These are phyloP conservation scores for Coemansia sp. DNA, from an alignment of 192 early-diverging fungal species.

Conservation along the genomic window DNA sequence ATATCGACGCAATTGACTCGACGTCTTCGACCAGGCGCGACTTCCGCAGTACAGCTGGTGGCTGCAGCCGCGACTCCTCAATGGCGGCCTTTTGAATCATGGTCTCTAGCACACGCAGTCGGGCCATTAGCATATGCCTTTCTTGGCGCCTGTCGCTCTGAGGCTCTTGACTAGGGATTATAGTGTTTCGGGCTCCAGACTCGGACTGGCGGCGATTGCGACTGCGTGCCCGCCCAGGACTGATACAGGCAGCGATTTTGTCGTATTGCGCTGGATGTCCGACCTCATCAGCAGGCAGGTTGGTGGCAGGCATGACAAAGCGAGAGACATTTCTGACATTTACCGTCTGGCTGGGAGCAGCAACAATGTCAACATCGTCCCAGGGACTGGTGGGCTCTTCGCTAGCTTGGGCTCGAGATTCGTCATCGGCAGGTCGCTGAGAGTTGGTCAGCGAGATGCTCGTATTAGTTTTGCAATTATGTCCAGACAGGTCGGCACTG, in stretches of 20 bases:
- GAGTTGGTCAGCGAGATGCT: slow-evolving; percentile 10
- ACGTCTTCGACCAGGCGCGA: slow-evolving; percentile 30
- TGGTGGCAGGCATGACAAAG: not conserved
- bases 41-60: slow-evolving; percentile 25
- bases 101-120: slow-evolving; percentile 43
- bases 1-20: slow-evolving; percentile 46
- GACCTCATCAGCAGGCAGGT: not conserved
- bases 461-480: slow-evolving; percentile 6
- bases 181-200: slow-evolving; percentile 16
- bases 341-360: not conserved
- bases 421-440: slow-evolving; percentile 3
- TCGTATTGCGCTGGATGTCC: not conserved
- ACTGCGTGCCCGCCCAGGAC: slow-evolving; percentile 30
- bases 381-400: not conserved
- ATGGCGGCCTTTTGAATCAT: slow-evolving; percentile 49
- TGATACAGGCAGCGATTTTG: slow-evolving; percentile 28
- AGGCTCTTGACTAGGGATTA: slow-evolving; percentile 8
- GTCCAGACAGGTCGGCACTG: not conserved
- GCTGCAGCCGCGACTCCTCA: slow-evolving; percentile 45
- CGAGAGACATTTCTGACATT: not conserved
- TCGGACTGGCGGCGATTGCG: slow-evolving; percentile 23
- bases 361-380: slow-evolving; percentile 11
- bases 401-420: not conserved
- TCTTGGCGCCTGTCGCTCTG: slow-evolving; percentile 13
- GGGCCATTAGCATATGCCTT: slow-evolving; percentile 34